Base-by-base conservation (phyloP, 1,139 yeast species). In the Lizanozyma gosingica region DNA sequence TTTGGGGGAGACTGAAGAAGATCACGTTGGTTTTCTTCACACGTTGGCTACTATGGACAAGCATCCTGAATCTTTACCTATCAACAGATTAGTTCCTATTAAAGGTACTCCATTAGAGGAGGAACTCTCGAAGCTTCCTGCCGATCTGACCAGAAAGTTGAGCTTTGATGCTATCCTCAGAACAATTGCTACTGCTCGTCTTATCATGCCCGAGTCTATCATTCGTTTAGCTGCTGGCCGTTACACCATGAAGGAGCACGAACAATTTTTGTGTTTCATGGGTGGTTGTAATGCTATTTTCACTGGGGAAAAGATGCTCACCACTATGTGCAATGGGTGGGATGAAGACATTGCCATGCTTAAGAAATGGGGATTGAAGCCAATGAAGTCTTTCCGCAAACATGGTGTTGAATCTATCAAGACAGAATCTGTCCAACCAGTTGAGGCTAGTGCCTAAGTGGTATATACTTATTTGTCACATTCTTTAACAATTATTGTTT, bases 311-410 rank as follows among this genome's bases (percentile, higher is more conserved):
- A 78, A 74, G 50, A 83, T 83, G 92, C 62, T 83, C 45, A 83
- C 94, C 2, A 83, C 94, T 3, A 78, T 80, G 80, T 83, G 94
- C 56, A 80, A 78, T 47, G 90, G 88, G 3, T 83, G 92, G 92
- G 87, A 83, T 39, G 92, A 83, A 54, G 94, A 83, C 55, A 80
- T 72, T 47, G 70, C 60, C 8, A 77, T 83, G 86, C 62, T 83
- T 34, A 57, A 59, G 2, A 75, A 72, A 50, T 83, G 92, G 92
- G 94, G 94, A 0, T 57, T 82, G 50, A 65, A 59, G 47, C 87
- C 88, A 34, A 78, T 83, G 85, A 67, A 76, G 56, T 71, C 81
- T 45, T 76, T 75, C 46, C 37, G 15, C 9, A 35, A 22, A 35
- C n/a, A n/a, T n/a, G n/a, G n/a, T n/a, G n/a, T n/a, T n/a, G n/a